phyloP scores from a whole-genome alignment of 2,329 filamentous ascomycete species.

The Pseudocercospora eumusae region DNA sequence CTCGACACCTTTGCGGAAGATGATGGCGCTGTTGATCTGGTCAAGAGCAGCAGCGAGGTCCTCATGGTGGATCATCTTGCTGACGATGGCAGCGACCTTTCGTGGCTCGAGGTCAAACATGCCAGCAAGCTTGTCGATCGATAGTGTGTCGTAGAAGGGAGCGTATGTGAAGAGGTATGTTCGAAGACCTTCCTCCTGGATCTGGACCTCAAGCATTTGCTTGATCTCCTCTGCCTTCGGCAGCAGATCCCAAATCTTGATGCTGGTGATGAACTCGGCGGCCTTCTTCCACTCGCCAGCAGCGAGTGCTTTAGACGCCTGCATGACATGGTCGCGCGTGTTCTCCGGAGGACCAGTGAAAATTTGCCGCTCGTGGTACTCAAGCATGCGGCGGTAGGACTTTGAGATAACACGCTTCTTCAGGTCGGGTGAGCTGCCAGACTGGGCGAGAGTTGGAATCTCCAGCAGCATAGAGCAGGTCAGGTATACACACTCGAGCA shows the following conservation, averaged over 20 bases:
- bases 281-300: conserved; percentile 99
- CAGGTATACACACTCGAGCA: conserved; percentile 96
- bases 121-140: conserved; percentile 75
- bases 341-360: conserved; percentile 99
- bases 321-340: conserved; percentile 98
- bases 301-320: conserved; percentile 93
- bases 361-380: conserved; percentile 99
- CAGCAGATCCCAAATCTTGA: conserved; percentile 99
- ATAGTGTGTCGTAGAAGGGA: conserved; percentile 96
- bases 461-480: conserved; percentile 99
- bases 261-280: conserved; percentile 87
- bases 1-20: conserved; percentile 99
- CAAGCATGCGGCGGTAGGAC: conserved; percentile 97
- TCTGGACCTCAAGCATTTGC: conserved; percentile 94
- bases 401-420: conserved; percentile 99
- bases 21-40: conserved; percentile 94
- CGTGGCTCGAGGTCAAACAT: conserved; percentile 94
- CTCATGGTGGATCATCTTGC: conserved; percentile 99
- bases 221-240: conserved; percentile 91
- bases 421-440: conserved; percentile 92
- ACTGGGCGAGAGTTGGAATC: conserved; percentile 94
- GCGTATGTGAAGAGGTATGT: conserved; percentile 99
- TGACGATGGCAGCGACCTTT: conserved; percentile 93
- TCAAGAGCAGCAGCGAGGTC: conserved; percentile 94
- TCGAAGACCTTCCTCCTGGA: conserved; percentile 95